Evolutionary conservation across 106 monocot species (phyloP), one percentile per base, ranked within the genome.

Genomic region (Narthecium ossifragum): DNA sequence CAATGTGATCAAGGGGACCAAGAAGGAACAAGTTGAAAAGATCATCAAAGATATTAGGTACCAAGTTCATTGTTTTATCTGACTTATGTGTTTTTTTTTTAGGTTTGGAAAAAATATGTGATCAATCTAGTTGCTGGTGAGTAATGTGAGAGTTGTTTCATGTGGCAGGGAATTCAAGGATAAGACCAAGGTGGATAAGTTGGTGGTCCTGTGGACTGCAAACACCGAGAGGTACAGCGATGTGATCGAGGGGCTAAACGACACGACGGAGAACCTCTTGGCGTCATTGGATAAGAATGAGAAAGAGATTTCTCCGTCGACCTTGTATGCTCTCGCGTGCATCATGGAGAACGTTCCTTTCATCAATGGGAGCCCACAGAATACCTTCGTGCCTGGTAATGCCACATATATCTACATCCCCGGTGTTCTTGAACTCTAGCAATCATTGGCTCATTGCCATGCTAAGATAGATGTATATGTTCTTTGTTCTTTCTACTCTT

Each of bases 301-400:
- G 61, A 15, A 70, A 0, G 94, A 96, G 83, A 96, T 96, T n/a
- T 90, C 94, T 10, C 94, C 94, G 3, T 96, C 94, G 0, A 86
- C 94, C 11, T 55, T 96, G 45, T 96, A 71, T 53, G 94, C 78
- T 13, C 51, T 96, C 9, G 94, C 94, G 1, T 96, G 90, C 32
- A 65, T 90, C 32, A 62, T 86, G 49, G 90, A 90, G 78, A 73
- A 78, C 45, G 59, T 96, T 37, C 94, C 94, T 20, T 96, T 80
- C 65, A 84, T 96, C 62, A 96, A 96, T 34, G 94, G 94, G 26
- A 96, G 94, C 73, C 94, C 94, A 6, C 90, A 96, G 57, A 96
- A 96, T 67, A 96, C 94, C 54, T 94, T 94, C 33, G 94, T 94
- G 38, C 90, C 94, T 5, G 94, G 94, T 94, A n/a, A n/a, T n/a